phyloP scores from a whole-genome alignment of 306 rosid genomes.

The Quercus bicolor region DNA sequence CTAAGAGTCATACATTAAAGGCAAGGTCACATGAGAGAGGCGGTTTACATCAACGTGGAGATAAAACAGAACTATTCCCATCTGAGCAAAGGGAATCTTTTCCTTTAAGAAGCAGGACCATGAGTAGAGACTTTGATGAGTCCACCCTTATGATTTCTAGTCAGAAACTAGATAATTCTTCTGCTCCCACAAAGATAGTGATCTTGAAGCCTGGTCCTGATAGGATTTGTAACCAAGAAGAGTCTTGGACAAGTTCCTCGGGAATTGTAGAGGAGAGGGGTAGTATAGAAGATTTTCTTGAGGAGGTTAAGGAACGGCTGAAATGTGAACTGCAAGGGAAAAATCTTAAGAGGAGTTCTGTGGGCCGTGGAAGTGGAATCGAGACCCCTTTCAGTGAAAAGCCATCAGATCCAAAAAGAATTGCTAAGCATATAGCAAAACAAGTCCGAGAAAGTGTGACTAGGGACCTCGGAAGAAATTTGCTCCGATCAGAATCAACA shows the following conservation, averaged over 20 bases:
- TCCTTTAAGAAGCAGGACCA: constrained; percentile 65
- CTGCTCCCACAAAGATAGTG: constrained; percentile 73
- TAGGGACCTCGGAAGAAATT: constrained; percentile 54
- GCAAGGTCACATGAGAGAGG: constrained; percentile 27
- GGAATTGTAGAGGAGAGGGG: constrained; percentile 53
- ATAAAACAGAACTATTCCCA: constrained; percentile 34
- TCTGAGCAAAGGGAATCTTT: constrained; percentile 35
- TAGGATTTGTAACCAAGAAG: constrained; percentile 52
- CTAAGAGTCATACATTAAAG: constrained; percentile 27
- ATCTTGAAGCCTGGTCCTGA: constrained; percentile 91
- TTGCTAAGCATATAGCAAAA: constrained; percentile 69
- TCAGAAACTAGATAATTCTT: constrained; percentile 33
- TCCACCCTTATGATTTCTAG: constrained; percentile 42
- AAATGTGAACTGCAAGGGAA: constrained; percentile 78
- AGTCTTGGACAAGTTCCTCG: constrained; percentile 56
- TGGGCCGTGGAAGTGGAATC: constrained; percentile 76
- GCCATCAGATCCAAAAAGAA: constrained; percentile 69
- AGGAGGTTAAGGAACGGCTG: constrained; percentile 87
- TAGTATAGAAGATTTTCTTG: constrained; percentile 85
- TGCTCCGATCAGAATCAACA: constrained; percentile 65
- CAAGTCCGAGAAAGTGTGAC: constrained; percentile 70
- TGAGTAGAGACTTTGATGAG: constrained; percentile 76
- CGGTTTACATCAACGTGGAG: constrained; percentile 29
- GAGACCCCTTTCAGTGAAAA: constrained; percentile 74
- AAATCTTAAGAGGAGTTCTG: constrained; percentile 46